Base-by-base conservation (phyloP, 768 basidiomycete species). In the Phanerodontia chrysosporium region DNA sequence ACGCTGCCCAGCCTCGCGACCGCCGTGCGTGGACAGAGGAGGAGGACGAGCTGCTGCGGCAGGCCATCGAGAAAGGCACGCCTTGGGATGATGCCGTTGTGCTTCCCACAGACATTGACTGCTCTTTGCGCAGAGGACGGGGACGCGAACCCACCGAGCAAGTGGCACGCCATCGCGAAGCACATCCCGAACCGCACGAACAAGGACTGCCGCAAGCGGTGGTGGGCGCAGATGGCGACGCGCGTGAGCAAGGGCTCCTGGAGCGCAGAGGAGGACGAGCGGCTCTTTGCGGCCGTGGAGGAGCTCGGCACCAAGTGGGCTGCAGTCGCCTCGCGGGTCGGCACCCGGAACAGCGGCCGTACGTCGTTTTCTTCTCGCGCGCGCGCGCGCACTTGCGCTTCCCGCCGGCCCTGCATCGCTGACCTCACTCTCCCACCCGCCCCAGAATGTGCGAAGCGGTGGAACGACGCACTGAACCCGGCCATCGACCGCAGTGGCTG, bases 201-300 rank as follows among this genome's bases (percentile, higher is more conserved):
- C 74, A 84, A 84, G 65, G 83, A 84, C 67, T 84, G 83, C 67
- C 76, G 83, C 62, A 84, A 84, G 66, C 75, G 83, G 13, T 84
- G 82, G 82, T 83, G 83, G 61, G 81, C 82, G 1, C 83, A 82
- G 72, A 83, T 84, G 82, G 82, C 81, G 58, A 80, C 81, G 14
- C 80, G 82, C 67, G 82, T 83, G 25, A 80, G 82, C 28, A 83
- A 83, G 65, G 83, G 83, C 46, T 82, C 82, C 10, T 84, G 83
- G 83, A 76, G 82, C 2, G 79, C 81, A 5, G 82, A 84, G 55
- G 83, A 84, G 66, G 83, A 84, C 60, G 80, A 82, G 69, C 76
- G 79, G 35, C 73, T 84, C 10, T 76, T 83, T 49, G 77, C 78
- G 62, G 83, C 81, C 22, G 83, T 84, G 36, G 79, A 83, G 39